Evolutionary conservation across 306 rosid genomes (phyloP).

Genomic region (Astragalus membranaceus): DNA sequence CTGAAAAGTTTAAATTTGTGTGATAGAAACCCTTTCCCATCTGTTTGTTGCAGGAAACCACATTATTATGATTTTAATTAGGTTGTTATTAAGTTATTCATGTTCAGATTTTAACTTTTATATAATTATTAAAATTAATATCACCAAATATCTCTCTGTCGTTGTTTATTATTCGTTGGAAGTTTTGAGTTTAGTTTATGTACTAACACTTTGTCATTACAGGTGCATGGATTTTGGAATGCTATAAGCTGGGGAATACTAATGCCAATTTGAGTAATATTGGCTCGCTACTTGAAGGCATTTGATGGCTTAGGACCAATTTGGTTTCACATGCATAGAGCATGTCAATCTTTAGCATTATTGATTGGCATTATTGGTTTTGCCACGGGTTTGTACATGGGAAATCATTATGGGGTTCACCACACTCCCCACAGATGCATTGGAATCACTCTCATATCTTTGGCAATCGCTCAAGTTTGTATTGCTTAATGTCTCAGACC

Average conservation of each 20-base stretch:
- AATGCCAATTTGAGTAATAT: conserved; percentile 24
- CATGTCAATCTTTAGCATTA: not conserved
- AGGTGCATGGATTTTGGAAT: conserved; percentile 32
- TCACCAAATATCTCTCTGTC: too few species aligned
- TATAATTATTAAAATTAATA: too few species aligned
- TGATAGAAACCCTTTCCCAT: too few species aligned
- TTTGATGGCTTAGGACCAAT: not conserved
- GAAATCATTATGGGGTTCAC: not conserved
- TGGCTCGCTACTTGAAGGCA: conserved; percentile 20
- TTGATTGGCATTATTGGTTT: conserved; percentile 12
- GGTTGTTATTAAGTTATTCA: too few species aligned
- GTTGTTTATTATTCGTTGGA: not conserved
- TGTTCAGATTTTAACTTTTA: too few species aligned
- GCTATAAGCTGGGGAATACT: conserved; percentile 35
- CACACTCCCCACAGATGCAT: conserved; percentile 19
- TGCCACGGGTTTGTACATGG: not conserved
- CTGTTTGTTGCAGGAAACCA: too few species aligned
- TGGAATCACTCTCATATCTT: conserved; percentile 13
- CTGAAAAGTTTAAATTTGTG: too few species aligned
- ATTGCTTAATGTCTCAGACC: not conserved
- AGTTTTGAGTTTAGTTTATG: not conserved
- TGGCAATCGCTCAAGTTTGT: not conserved
- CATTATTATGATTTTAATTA: too few species aligned
- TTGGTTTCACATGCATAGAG: conserved; percentile 24
- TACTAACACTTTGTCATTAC: not conserved